Conservation (phyloP, 208 protist species). For the Trypanosoma cruzi region DNA sequence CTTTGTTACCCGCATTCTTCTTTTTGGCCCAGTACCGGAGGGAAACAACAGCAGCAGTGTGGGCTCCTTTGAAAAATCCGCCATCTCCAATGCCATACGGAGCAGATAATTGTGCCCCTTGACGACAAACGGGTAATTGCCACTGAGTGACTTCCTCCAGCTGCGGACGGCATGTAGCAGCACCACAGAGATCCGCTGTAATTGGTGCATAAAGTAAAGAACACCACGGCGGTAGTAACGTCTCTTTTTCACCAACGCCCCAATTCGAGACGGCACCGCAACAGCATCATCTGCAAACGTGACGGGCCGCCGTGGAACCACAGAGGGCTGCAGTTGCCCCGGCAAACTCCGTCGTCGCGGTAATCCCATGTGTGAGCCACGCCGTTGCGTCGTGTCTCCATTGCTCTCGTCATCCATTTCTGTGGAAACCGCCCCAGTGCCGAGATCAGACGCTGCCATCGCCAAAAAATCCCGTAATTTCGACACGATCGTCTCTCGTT, state of each 20-base stretch:
- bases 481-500: constrained; percentile 20
- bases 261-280: background rate
- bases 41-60: constrained; percentile 19
- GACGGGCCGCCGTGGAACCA: background rate
- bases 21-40: background rate
- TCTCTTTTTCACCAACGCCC: background rate
- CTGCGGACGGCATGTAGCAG: constrained; percentile 36
- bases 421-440: too few relatives aligned
- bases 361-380: background rate
- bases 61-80: constrained; percentile 25
- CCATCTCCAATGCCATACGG: constrained; percentile 37
- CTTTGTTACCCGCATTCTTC: background rate
- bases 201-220: constrained; percentile 37
- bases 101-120: constrained; percentile 48
- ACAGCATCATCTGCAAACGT: background rate
- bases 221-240: constrained; percentile 39
- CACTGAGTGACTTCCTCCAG: constrained; percentile 29
- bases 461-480: constrained; percentile 17
- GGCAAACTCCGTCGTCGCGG: background rate
- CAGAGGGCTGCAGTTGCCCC: background rate
- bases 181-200: constrained; percentile 40
- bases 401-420: background rate
- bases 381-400: background rate
- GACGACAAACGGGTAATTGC: constrained; percentile 38
- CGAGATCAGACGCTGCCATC: constrained; percentile 7